phyloP scores from a whole-genome alignment of 176 grass and related monocot genomes.

The Oryza meridionalis region DNA sequence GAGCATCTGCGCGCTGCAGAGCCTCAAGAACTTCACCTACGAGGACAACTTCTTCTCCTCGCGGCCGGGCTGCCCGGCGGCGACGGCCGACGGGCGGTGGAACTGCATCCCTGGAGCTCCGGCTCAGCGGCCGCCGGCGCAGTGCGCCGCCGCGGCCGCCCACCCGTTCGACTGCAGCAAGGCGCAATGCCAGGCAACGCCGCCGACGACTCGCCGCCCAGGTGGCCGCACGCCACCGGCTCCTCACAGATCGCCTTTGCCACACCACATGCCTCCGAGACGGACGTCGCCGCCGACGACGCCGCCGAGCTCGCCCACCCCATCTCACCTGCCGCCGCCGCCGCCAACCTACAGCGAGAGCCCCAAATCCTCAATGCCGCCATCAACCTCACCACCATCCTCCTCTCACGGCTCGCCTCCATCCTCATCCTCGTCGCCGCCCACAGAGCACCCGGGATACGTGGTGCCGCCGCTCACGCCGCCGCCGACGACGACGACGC shows the following conservation, averaged over 20 bases:
- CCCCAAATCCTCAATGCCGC: conserved; percentile 40
- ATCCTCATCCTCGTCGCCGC: conserved; percentile 31
- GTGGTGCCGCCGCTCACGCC: conserved; percentile 45
- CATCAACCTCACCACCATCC: conserved; percentile 26
- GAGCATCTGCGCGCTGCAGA: conserved; percentile 22
- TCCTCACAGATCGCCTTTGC: neutral
- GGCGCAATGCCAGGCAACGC: conserved; percentile 33
- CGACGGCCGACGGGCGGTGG: conserved; percentile 38
- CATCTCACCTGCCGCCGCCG: conserved; percentile 15
- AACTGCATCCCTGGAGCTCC: conserved; percentile 57
- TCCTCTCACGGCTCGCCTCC: conserved; percentile 21
- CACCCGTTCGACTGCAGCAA: conserved; percentile 51
- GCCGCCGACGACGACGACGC: neutral
- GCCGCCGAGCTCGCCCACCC: conserved; percentile 1
- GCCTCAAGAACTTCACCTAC: conserved; percentile 59
- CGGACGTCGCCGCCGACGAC: neutral
- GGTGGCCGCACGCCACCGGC: neutral
- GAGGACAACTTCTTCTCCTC: conserved; percentile 51
- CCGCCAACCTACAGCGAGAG: conserved; percentile 31
- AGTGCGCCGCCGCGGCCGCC: conserved; percentile 32
- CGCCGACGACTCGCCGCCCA: neutral
- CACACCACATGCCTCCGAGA: neutral
- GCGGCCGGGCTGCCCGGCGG: neutral
- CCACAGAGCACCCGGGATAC: conserved; percentile 40
- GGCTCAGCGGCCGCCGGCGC: conserved; percentile 37